phyloP scores from a whole-genome alignment of 106 monocot species.

The Acorus gramineus region DNA sequence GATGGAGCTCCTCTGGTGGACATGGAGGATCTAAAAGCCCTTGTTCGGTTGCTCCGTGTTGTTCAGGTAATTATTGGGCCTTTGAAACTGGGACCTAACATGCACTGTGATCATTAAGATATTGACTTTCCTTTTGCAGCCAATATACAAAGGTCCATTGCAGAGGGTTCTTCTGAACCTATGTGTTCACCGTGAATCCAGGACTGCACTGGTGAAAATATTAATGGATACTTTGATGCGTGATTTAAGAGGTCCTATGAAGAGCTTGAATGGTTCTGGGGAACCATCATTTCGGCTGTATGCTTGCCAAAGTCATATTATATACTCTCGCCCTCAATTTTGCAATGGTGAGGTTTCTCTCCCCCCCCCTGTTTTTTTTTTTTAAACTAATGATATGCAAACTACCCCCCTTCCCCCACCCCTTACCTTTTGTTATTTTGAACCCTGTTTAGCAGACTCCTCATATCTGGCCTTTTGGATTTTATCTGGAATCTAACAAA shows the following conservation, averaged over 20 bases:
- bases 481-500: no score
- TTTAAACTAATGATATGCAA: no score
- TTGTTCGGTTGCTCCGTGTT: constrained; percentile 85
- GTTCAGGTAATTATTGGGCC: constrained; percentile 60
- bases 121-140: constrained; percentile 32
- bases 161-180: constrained; percentile 91
- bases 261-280: constrained; percentile 13
- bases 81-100: no score
- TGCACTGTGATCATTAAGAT: no score
- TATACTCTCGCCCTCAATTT: constrained; percentile 93
- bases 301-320: constrained; percentile 74
- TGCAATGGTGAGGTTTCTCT: constrained; percentile 54
- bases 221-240: constrained; percentile 92
- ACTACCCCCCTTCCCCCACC: no score
- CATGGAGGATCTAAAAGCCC: constrained; percentile 61
- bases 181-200: constrained; percentile 76
- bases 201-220: constrained; percentile 65
- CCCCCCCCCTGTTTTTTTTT: neutral
- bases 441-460: no score
- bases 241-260: constrained; percentile 45
- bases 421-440: no score
- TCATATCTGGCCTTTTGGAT: no score
- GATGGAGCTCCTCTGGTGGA: constrained; percentile 84
- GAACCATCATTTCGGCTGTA: constrained; percentile 82
- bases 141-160: constrained; percentile 82